A percentile compares a stretch with the other conserved stretches of the same genome.
Evolutionary conservation across 1,139 yeast species (phyloP).

Genomic region (Spathaspora sp.): DNA sequence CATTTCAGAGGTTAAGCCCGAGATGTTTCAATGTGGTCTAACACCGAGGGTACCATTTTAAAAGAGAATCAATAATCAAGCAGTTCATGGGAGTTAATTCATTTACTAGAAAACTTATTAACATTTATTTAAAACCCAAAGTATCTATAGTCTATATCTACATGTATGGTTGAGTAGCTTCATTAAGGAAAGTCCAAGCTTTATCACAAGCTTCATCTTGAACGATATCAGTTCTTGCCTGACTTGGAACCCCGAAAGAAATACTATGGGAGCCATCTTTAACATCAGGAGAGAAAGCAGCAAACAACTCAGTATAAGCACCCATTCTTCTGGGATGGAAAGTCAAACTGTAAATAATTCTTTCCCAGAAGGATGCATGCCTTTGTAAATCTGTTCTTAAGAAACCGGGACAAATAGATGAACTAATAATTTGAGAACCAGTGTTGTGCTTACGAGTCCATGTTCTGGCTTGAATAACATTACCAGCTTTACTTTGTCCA

Average conservation of each 20-base stretch:
- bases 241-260: slow-evolving; percentile 24
- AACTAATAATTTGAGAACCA: slow-evolving; percentile 36
- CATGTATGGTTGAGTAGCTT: slow-evolving; percentile 12
- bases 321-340: slow-evolving; percentile 15
- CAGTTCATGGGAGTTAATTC: no score
- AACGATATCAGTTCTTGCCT: slow-evolving; percentile 14
- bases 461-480: slow-evolving; percentile 39
- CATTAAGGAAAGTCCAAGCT: slow-evolving; percentile 12
- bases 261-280: slow-evolving; percentile 18
- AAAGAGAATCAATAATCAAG: no score
- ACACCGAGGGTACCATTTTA: no score
- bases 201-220: slow-evolving; percentile 16
- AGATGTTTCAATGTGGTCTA: no score
- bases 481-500: slow-evolving; percentile 52
- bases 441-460: slow-evolving; percentile 39
- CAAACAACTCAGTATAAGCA: slow-evolving; percentile 24
- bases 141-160: no score
- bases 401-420: slow-evolving; percentile 47
- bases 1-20: no score
- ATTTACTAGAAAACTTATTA: no score
- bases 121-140: no score
- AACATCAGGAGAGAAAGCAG: slow-evolving; percentile 21
- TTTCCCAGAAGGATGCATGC: slow-evolving; percentile 15
- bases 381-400: slow-evolving; percentile 43
- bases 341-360: slow-evolving; percentile 4